Base-by-base conservation (phyloP, 768 basidiomycete genomes). In the Xerocomus brunneocitrinus region DNA sequence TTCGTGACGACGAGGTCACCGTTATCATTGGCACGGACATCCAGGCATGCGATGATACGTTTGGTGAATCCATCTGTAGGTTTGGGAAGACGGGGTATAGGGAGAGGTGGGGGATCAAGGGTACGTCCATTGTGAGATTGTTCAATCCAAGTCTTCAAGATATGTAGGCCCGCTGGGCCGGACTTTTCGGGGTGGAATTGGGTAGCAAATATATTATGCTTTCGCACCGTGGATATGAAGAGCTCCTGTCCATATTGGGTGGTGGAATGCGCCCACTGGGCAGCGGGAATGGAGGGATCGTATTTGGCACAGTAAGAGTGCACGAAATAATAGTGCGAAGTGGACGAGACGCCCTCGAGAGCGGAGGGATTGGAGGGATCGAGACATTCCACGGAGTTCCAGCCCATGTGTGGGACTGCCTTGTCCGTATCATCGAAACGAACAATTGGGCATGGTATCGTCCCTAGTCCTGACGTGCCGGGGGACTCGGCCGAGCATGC, bases 101-200 rank as follows among this genome's bases (percentile, higher is more conserved):
- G 76, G 7, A 46, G 32, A 16, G 57, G n/a, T n/a, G 54, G 34
- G 25, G 75, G 70, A 0, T 69, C 55, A 32, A 62, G 59, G 47
- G 71, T 62, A 59, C 73, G 76, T 13, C 71, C 73, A 19, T 72
- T 62, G 43, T 74, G 73, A 24, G 85, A 76, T 54, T 75, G 75
- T 47, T 76, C 76, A 40, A 98, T 75, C 97, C 97, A 98, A 24
- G 81, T 73, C 53, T 82, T 79, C 42, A 98, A 75, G 38, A 98
- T 78, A 27, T 78, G 75, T 28, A 98, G 80, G 13, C 97, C 97
- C 0, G 93, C 90, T 30, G 74, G 71, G 19, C 97, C 95, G 0
- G 92, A 95, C 72, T 99, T 99, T 73, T 99, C 97, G 19, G 97
- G 97, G 71, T 99, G 97, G 72, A 98, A 98, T 68, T 99, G 97